phyloP scores from a whole-genome alignment of 1,284 basidiomycete species.

The Cryptococcus hybrid region DNA sequence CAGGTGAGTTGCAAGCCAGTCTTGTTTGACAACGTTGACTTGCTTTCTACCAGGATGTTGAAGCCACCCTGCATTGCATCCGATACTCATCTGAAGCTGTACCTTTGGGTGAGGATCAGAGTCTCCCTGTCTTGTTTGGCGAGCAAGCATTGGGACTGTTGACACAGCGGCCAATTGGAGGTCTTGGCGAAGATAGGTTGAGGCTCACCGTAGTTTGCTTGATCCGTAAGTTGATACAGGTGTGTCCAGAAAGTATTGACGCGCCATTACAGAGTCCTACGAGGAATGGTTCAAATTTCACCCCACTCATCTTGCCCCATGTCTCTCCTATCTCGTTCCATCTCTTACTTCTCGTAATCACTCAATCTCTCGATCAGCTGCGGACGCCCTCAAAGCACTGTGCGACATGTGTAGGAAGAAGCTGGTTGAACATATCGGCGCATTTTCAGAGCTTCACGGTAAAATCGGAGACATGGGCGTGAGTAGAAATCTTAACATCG shows the following conservation, averaged over 20 bases:
- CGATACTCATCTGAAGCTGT: conserved; percentile 82
- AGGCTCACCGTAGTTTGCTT: conserved; percentile 67
- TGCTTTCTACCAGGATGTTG: conserved; percentile 61
- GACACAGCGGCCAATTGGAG: conserved; percentile 57
- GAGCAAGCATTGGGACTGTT: conserved; percentile 65
- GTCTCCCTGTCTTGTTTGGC: conserved; percentile 67
- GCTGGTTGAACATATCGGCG: conserved; percentile 73
- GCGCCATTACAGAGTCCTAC: conserved; percentile 62
- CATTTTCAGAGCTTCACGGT: conserved; percentile 78
- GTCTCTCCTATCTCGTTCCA: conserved; percentile 66
- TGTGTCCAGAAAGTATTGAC: neutral
- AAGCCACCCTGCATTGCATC: conserved; percentile 78
- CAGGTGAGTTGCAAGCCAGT: conserved; percentile 58
- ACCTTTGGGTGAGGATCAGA: conserved; percentile 65
- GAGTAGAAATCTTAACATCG: conserved; percentile 33
- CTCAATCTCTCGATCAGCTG: conserved; percentile 70
- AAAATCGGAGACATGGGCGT: conserved; percentile 71
- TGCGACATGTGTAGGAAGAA: conserved; percentile 81
- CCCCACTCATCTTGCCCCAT: conserved; percentile 52
- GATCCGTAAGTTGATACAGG: conserved; percentile 56
- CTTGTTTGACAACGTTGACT: neutral
- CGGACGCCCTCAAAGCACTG: conserved; percentile 73
- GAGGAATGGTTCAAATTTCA: conserved; percentile 75
- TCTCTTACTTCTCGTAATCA: conserved; percentile 57
- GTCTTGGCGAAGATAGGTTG: conserved; percentile 57